phyloP scores from a whole-genome alignment of 768 basidiomycete species.

The Boletellus emodensis region DNA sequence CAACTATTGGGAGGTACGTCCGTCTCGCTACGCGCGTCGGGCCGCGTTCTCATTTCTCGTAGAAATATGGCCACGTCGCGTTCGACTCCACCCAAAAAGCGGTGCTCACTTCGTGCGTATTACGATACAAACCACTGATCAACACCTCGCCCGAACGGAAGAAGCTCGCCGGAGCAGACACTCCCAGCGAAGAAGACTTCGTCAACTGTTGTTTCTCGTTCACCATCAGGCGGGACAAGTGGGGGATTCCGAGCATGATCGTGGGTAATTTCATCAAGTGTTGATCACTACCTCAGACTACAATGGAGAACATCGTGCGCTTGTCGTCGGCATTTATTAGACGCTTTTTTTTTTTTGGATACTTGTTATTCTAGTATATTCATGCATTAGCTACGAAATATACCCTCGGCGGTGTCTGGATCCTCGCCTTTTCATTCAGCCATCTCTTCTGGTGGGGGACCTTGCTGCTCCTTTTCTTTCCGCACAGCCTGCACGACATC shows the following conservation, averaged over 20 bases:
- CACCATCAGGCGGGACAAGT: conserved; percentile 78
- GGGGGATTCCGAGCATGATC: conserved; percentile 87
- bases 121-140: conserved; percentile 71
- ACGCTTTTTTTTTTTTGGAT: conserved; percentile 6
- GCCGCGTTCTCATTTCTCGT: conserved; percentile 1
- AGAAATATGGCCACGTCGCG: conserved; percentile 95
- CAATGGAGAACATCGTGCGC: neutral
- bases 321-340: conserved; percentile 7
- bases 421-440: conserved; percentile 10
- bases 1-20: conserved; percentile 90
- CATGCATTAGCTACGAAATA: conserved; percentile 2
- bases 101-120: conserved; percentile 85
- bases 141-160: conserved; percentile 35
- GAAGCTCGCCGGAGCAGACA: conserved; percentile 25
- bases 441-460: conserved; percentile 58
- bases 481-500: conserved; percentile 90
- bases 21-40: neutral
- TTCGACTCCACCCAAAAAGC: conserved; percentile 92
- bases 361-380: conserved; percentile 14
- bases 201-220: conserved; percentile 92
- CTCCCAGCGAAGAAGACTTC: conserved; percentile 61
- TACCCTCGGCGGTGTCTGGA: neutral
- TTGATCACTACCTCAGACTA: conserved; percentile 21
- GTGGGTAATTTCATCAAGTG: conserved; percentile 86
- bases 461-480: conserved; percentile 54